Conservation (phyloP, 495 filamentous ascomycete genomes). For the Mytilinidion resinicola region DNA sequence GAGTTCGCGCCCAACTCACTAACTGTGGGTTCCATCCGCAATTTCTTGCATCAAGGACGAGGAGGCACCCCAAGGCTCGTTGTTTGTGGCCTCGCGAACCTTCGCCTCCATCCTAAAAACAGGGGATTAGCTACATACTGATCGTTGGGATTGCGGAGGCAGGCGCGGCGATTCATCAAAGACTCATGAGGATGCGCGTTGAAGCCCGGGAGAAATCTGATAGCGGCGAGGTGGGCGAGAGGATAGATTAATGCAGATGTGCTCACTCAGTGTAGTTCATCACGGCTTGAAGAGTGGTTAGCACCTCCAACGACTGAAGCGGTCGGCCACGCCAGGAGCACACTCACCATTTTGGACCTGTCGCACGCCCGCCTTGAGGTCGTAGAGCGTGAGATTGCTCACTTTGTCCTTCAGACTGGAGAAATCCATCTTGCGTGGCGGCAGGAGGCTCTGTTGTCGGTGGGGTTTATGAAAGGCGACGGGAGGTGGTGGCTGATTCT, state of each 20-base stretch:
- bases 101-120: constrained; percentile 74
- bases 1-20: constrained; percentile 54
- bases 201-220: too few relatives aligned
- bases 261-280: constrained; percentile 92
- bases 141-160: too few relatives aligned
- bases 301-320: constrained; percentile 20
- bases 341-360: constrained; percentile 95
- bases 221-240: too few relatives aligned
- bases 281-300: constrained; percentile 56
- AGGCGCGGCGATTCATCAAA: too few relatives aligned
- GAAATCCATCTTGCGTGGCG: constrained; percentile 63
- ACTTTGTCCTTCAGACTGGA: constrained; percentile 79
- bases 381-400: constrained; percentile 90
- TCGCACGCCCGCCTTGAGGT: constrained; percentile 92
- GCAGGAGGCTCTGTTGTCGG: too few relatives aligned
- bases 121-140: too few relatives aligned
- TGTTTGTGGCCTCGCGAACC: constrained; percentile 45
- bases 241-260: too few relatives aligned
- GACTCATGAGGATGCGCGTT: too few relatives aligned
- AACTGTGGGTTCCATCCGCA: constrained; percentile 94
- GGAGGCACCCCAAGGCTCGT: constrained; percentile 50
- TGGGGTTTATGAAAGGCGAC: constrained; percentile 2
- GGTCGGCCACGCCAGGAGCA: constrained; percentile 6
- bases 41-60: constrained; percentile 89
- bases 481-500: constrained; percentile 24